Conservation (phyloP, 164 flowering plant species). For the Chimonanthus praecox region DNA sequence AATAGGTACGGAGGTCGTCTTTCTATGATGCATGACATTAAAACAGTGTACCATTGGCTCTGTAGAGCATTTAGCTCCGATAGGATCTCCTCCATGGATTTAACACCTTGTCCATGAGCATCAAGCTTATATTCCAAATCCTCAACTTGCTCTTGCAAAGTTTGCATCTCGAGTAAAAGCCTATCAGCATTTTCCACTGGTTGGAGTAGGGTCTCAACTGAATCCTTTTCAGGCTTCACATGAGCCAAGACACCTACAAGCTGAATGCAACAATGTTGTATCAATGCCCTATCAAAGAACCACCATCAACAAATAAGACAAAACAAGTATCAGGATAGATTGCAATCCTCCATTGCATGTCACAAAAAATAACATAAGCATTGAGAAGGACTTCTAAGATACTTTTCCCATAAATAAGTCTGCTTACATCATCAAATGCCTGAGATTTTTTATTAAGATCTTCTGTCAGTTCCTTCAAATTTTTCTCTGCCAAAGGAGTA, state of each 20-base stretch:
- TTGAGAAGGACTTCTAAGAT: neutral
- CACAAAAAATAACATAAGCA: neutral
- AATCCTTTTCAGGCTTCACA: constrained; percentile 70
- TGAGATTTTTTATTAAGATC: constrained; percentile 73
- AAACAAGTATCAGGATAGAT: neutral
- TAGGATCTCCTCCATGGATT: constrained; percentile 69
- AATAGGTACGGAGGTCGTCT: neutral
- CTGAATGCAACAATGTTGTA: constrained; percentile 26
- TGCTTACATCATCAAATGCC: constrained; percentile 84
- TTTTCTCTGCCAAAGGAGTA: constrained; percentile 64
- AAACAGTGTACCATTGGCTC: constrained; percentile 7
- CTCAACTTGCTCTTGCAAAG: constrained; percentile 55
- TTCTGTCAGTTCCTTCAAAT: constrained; percentile 41
- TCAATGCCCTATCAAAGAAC: neutral
- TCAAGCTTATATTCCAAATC: constrained; percentile 82
- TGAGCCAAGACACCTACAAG: constrained; percentile 82
- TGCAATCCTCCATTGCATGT: neutral
- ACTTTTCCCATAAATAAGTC: neutral
- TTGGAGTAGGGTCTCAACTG: constrained; percentile 54
- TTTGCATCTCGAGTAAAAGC: constrained; percentile 54
- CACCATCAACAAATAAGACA: neutral
- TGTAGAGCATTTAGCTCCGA: constrained; percentile 50
- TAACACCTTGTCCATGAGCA: constrained; percentile 64
- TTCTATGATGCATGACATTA: neutral
- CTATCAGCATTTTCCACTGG: constrained; percentile 77